These are phyloP conservation scores for Suillus ampliporus DNA, from an alignment of 768 basidiomycete genomes.

Conservation along the genomic window DNA sequence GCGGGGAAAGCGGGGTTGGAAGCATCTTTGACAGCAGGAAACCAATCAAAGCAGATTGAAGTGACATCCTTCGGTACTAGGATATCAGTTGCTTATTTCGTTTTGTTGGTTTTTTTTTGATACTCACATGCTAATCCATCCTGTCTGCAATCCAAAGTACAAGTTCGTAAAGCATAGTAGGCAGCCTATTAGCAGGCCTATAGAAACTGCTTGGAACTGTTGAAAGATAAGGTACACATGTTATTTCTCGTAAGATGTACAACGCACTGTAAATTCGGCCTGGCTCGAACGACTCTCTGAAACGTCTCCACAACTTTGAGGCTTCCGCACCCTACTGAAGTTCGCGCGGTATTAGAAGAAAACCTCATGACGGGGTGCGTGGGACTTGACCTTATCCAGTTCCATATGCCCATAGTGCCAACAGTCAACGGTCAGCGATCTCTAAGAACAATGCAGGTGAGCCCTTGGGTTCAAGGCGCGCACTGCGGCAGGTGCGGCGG, in stretches of 20 bases:
- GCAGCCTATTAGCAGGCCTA: slow-evolving; percentile 86
- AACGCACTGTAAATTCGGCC: slow-evolving; percentile 38
- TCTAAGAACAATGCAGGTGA: background rate
- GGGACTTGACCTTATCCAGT: slow-evolving; percentile 30
- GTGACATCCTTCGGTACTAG: slow-evolving; percentile 77
- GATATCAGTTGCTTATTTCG: slow-evolving; percentile 9
- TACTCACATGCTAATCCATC: slow-evolving; percentile 86
- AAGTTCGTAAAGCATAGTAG: slow-evolving; percentile 93
- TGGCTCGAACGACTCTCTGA: slow-evolving; percentile 14
- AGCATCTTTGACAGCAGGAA: slow-evolving; percentile 83
- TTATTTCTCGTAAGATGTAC: background rate
- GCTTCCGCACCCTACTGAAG: slow-evolving; percentile 16
- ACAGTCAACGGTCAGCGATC: background rate
- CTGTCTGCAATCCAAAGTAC: slow-evolving; percentile 86
- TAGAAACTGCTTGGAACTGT: slow-evolving; percentile 61
- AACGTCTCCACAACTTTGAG: slow-evolving; percentile 4
- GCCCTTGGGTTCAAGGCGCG: background rate
- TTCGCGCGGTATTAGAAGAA: background rate
- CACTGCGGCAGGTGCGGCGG: no score
- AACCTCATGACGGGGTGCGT: no score
- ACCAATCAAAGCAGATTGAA: slow-evolving; percentile 92
- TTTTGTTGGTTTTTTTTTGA: slow-evolving; percentile 2
- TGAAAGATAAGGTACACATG: background rate
- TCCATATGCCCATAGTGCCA: slow-evolving; percentile 21
- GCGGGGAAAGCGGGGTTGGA: slow-evolving; percentile 77